A percentile compares a stretch with the other conserved stretches of the same genome.
These are phyloP conservation scores for Epichloe bromicola DNA, from an alignment of 2,329 filamentous ascomycete genomes.

Conservation along the genomic window DNA sequence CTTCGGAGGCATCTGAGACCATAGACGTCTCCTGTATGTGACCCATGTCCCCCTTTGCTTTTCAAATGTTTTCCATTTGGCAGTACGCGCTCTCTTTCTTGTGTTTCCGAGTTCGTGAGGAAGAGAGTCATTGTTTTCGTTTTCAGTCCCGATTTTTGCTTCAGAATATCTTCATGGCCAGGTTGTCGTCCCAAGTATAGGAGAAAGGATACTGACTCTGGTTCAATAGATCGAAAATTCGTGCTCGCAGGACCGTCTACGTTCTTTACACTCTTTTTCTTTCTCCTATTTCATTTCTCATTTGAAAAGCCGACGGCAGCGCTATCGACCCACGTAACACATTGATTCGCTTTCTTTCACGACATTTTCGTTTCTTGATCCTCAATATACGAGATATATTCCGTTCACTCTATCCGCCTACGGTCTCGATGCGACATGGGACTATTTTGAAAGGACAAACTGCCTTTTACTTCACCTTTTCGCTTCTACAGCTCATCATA, in stretches of 20 bases:
- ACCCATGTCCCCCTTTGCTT: not conserved
- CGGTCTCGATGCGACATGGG: slow-evolving; percentile 1
- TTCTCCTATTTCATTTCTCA: not conserved
- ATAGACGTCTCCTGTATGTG: slow-evolving; percentile 3
- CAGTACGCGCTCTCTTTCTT: not conserved
- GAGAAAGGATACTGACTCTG: not conserved
- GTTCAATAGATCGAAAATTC: not conserved
- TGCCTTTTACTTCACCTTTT: not conserved
- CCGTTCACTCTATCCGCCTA: not conserved
- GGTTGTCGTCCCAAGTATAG: not conserved
- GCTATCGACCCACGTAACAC: not conserved
- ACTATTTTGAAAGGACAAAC: not conserved
- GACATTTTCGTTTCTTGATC: not conserved
- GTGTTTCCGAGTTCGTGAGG: not conserved
- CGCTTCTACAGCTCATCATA: not conserved
- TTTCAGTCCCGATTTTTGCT: not conserved
- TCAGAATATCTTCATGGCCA: not conserved
- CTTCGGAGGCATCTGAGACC: slow-evolving; percentile 1
- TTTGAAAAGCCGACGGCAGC: not conserved
- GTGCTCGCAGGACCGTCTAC: not conserved
- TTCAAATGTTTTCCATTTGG: not conserved
- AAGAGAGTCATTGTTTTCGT: not conserved
- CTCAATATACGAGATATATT: not conserved
- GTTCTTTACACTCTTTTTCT: not conserved
- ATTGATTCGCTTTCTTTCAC: not conserved